These are phyloP conservation scores for Suhomyces kunorum DNA, from an alignment of 1,139 yeast genomes.

Conservation along the genomic window DNA sequence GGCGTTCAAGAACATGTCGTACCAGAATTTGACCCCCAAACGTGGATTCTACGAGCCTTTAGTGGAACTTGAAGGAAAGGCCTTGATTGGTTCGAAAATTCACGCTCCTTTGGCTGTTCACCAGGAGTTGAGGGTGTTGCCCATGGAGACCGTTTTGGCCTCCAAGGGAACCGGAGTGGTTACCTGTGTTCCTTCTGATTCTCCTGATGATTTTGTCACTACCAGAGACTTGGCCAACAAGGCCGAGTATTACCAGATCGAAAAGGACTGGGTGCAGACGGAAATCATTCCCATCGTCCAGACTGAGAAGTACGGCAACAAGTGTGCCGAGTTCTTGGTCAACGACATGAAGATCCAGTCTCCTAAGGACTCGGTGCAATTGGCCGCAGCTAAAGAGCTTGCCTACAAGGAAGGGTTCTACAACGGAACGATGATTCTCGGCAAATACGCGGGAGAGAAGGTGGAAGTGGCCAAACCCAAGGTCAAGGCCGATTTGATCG, in stretches of 20 bases:
- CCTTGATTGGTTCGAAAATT: conserved; percentile 82
- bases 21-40: conserved; percentile 86
- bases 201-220: conserved; percentile 95
- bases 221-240: conserved; percentile 80
- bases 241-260: conserved; percentile 85
- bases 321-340: conserved; percentile 83
- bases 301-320: conserved; percentile 85
- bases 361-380: conserved; percentile 85
- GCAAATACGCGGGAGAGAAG: conserved; percentile 83
- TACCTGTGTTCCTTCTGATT: conserved; percentile 97
- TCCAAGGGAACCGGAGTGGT: conserved; percentile 98
- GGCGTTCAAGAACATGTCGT: conserved; percentile 98
- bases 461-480: conserved; percentile 90
- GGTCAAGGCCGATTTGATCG: conserved; percentile 80
- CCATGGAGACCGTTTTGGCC: conserved; percentile 97
- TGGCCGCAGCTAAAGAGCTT: conserved; percentile 89
- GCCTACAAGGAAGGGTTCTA: conserved; percentile 98
- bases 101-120: conserved; percentile 79
- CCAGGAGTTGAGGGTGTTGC: conserved; percentile 77
- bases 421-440: conserved; percentile 79
- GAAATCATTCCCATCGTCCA: conserved; percentile 73
- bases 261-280: conserved; percentile 81
- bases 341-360: conserved; percentile 89
- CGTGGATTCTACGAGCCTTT: conserved; percentile 76
- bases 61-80: conserved; percentile 64